Evolutionary conservation across 371 early-diverging fungal genomes (phyloP), one percentile per base, ranked within the genome.

Genomic region (Vairimorpha necatrix): DNA sequence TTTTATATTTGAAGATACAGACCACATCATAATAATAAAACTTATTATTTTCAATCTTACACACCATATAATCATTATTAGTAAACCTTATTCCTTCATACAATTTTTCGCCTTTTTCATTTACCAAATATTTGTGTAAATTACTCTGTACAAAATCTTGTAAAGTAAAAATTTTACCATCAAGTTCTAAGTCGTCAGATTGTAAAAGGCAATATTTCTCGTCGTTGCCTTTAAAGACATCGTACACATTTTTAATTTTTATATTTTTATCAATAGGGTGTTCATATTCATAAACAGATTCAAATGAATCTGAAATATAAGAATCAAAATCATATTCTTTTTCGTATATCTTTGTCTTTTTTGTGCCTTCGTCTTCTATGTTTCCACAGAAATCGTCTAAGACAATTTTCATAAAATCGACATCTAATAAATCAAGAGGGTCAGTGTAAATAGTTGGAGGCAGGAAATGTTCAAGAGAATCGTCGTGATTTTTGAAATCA

Each of bases 241-340:
- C 60, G 47, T 74, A 74, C 1, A 66, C 67, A 14, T 50, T 60
- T 32, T 74, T 67, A 1, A 67, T 46, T 26, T 36, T 33, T 50
- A 74, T 56, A 58, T 30, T 67, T 30, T 54, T 42, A 58, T 74
- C 66, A 14, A 34, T 22, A 4, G 74, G 74, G 20, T 74, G 74
- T 2, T 56, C 58, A 56, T 58, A 58, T 36, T 54, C 47, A 24
- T 67, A n/a, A 9, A 74, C 74, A 67, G 39, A 46, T 6, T 74
- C 74, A 42, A 74, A 74, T 22, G 74, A 74, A 34, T 74, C 74
- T 28, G 56, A 50, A 7, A 74, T 66, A 26, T 74, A 74, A 32
- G 61, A 67, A 6, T 66, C 33, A 56, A 63, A 74, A 46, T 74
- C 74, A 39, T 58, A 74, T 28, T 67, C 67, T 33, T 58, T 54